These are phyloP conservation scores for Entomortierella lignicola DNA, from an alignment of 192 early-diverging fungal genomes.

Conservation along the genomic window DNA sequence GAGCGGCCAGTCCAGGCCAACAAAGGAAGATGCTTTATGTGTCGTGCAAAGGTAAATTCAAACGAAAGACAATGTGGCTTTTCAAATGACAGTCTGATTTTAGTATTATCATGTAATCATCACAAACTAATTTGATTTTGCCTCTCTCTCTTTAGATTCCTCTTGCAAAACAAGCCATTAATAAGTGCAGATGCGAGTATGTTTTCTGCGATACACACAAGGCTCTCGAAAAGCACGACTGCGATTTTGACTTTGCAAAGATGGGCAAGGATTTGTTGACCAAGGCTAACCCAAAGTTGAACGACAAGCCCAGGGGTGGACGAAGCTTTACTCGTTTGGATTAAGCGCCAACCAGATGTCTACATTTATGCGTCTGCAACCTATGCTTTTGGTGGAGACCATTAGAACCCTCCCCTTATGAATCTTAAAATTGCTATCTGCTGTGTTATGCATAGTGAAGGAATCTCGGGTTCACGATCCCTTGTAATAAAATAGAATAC, in stretches of 20 bases:
- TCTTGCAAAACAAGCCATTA: constrained; percentile 80
- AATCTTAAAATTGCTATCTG: background rate
- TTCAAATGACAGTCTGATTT: background rate
- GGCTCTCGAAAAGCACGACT: constrained; percentile 76
- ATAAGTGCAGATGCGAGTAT: constrained; percentile 81
- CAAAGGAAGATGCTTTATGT: constrained; percentile 78
- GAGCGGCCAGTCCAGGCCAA: constrained; percentile 68
- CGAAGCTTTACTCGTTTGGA: constrained; percentile 78
- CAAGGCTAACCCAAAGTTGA: constrained; percentile 81
- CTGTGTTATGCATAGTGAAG: no score
- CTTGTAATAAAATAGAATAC: background rate
- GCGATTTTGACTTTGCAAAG: constrained; percentile 81
- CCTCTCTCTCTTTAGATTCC: constrained; percentile 59
- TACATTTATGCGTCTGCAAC: no score
- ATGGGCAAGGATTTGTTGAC: constrained; percentile 75
- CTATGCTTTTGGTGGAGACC: background rate
- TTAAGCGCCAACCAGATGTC: constrained; percentile 1
- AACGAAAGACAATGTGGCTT: background rate
- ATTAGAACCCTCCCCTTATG: background rate
- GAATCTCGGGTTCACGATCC: background rate
- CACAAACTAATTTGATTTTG: background rate
- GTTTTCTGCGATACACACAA: constrained; percentile 83
- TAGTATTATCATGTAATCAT: no score
- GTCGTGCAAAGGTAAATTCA: constrained; percentile 63
- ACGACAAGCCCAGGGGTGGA: constrained; percentile 79